phyloP scores from a whole-genome alignment of 768 basidiomycete genomes.

The Asterophora parasitica region DNA sequence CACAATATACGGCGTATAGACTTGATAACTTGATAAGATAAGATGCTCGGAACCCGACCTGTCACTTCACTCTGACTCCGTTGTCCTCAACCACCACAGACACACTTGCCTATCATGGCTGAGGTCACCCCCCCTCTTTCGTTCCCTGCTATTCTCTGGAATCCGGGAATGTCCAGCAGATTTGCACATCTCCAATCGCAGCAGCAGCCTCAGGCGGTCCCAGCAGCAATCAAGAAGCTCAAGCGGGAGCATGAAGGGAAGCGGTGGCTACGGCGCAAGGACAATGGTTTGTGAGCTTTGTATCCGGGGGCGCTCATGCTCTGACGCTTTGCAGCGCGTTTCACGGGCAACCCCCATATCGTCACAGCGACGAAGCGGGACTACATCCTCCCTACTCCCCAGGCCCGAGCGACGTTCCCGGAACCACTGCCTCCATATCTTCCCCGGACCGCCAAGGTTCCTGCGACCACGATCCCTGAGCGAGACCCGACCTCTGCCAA shows the following conservation, averaged over 20 bases:
- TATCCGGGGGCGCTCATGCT: background rate
- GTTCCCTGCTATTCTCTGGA: slow-evolving; percentile 67
- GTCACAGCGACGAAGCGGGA: slow-evolving; percentile 58
- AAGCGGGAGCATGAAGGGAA: slow-evolving; percentile 67
- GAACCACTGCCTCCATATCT: slow-evolving; percentile 70
- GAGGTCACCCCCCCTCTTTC: slow-evolving; percentile 49
- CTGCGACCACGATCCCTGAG: slow-evolving; percentile 36
- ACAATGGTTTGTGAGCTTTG: slow-evolving; percentile 53
- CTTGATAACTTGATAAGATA: slow-evolving; percentile 10
- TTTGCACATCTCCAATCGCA: slow-evolving; percentile 47
- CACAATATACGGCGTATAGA: too few relatives aligned
- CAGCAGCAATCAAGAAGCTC: slow-evolving; percentile 31
- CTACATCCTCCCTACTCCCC: slow-evolving; percentile 40
- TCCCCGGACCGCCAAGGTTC: slow-evolving; percentile 52
- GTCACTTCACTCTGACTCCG: slow-evolving; percentile 1
- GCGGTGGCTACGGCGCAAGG: slow-evolving; percentile 70
- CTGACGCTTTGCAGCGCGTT: slow-evolving; percentile 45
- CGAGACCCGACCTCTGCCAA: slow-evolving; percentile 52
- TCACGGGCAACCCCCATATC: slow-evolving; percentile 70
- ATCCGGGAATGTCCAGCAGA: slow-evolving; percentile 45
- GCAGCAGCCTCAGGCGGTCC: slow-evolving; percentile 8
- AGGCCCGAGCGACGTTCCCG: slow-evolving; percentile 59
- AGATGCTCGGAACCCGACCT: background rate
- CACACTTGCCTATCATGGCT: slow-evolving; percentile 11
- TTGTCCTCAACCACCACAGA: background rate